Evolutionary conservation across 2,329 filamentous ascomycete species (phyloP).

Genomic region (Calonectria ilicicola): DNA sequence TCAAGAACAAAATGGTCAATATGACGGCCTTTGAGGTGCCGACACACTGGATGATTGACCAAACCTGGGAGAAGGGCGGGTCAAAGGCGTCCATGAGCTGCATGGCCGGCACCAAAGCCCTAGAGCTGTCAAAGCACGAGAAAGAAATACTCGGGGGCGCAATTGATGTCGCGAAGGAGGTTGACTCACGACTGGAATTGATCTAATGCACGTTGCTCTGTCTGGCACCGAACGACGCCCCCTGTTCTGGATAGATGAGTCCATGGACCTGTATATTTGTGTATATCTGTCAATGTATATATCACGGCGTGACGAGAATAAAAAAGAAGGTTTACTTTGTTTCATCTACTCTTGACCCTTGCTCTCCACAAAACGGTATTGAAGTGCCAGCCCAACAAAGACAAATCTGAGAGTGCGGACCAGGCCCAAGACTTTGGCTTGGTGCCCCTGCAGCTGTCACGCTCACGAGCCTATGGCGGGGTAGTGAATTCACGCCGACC

Average conservation of each 20-base stretch:
- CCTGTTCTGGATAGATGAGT: background rate
- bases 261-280: background rate
- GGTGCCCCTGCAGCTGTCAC: background rate
- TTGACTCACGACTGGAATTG: background rate
- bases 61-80: conserved; percentile 49
- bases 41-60: conserved; percentile 55
- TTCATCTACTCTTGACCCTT: background rate
- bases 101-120: conserved; percentile 43
- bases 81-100: conserved; percentile 52
- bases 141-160: conserved; percentile 14
- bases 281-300: too few species aligned
- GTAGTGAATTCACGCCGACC: background rate
- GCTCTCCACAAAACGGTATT: background rate
- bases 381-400: too few species aligned
- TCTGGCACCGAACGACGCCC: background rate
- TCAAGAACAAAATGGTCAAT: conserved; percentile 53
- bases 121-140: conserved; percentile 14
- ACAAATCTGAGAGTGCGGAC: background rate
- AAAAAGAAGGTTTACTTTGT: background rate
- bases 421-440: background rate
- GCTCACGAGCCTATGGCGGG: background rate
- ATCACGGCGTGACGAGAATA: background rate
- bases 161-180: conserved; percentile 23
- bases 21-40: conserved; percentile 49
- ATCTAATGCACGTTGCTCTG: background rate